Conservation (phyloP, 139 green algal genomes). For the Deuterostichococcus epilithicus region DNA sequence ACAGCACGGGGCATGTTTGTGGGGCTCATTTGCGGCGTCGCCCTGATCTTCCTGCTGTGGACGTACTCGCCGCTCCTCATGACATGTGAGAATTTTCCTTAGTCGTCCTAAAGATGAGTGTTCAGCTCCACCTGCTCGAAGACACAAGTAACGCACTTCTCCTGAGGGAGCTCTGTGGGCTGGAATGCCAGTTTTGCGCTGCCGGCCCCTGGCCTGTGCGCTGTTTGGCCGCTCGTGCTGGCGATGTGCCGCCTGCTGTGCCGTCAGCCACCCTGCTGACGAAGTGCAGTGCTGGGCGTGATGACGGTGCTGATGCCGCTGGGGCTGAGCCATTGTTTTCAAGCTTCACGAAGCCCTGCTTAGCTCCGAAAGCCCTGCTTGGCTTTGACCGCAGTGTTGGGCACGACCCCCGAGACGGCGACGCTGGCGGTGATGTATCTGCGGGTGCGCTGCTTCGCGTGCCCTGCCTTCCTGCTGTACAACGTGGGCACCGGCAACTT, state of each 20-base stretch:
- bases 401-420: slow-evolving; percentile 27
- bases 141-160: too few species aligned
- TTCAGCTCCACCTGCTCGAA: too few species aligned
- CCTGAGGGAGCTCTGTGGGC: too few species aligned
- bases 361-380: neutral
- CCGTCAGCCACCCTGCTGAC: too few species aligned
- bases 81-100: slow-evolving; percentile 20
- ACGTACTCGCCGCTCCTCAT: slow-evolving; percentile 18
- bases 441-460: slow-evolving; percentile 28
- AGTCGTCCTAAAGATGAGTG: too few species aligned
- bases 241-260: too few species aligned
- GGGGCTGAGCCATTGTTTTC: too few species aligned
- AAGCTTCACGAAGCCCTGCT: neutral
- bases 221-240: too few species aligned
- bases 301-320: too few species aligned
- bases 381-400: slow-evolving; percentile 13
- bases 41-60: slow-evolving; percentile 4
- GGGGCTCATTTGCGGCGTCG: neutral
- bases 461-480: slow-evolving; percentile 37
- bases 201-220: too few species aligned
- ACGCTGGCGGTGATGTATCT: slow-evolving; percentile 47
- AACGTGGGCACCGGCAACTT: slow-evolving; percentile 56
- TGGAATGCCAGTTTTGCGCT: too few species aligned
- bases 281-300: too few species aligned
- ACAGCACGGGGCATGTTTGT: slow-evolving; percentile 6